A percentile compares a stretch with the other conserved stretches of the same genome.
These are phyloP conservation scores for Termitomyces sp. DNA, from an alignment of 768 basidiomycete species.

Conservation along the genomic window DNA sequence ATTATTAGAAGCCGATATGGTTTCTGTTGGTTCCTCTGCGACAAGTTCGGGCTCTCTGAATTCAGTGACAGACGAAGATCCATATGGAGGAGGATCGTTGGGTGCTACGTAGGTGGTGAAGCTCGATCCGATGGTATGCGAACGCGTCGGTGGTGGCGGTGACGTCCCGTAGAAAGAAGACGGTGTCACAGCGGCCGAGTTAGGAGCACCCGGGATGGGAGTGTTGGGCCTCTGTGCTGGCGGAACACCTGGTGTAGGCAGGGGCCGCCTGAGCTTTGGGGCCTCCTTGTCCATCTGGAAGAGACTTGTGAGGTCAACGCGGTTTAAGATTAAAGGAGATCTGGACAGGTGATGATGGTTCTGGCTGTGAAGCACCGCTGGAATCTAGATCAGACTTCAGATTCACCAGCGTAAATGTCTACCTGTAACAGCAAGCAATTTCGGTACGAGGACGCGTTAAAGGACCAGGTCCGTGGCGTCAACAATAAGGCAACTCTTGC, in stretches of 20 bases:
- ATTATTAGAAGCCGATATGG: background rate
- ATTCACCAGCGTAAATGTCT: background rate
- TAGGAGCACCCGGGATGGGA: slow-evolving; percentile 23
- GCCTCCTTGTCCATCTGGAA: slow-evolving; percentile 43
- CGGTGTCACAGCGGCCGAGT: slow-evolving; percentile 25
- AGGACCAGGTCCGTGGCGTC: background rate
- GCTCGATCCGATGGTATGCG: slow-evolving; percentile 35
- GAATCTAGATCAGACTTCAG: background rate
- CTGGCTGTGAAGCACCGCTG: background rate
- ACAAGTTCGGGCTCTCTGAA: slow-evolving; percentile 58
- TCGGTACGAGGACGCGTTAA: background rate
- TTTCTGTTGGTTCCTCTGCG: slow-evolving; percentile 29
- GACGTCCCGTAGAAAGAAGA: slow-evolving; percentile 35
- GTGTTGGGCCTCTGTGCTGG: slow-evolving; percentile 36
- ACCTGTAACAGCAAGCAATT: background rate
- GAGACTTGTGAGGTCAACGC: background rate
- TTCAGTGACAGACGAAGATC: slow-evolving; percentile 22
- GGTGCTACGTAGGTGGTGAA: slow-evolving; percentile 36
- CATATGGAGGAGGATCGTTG: slow-evolving; percentile 32
- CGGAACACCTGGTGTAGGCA: slow-evolving; percentile 36
- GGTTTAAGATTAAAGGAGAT: background rate
- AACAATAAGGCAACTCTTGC: background rate
- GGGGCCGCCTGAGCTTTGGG: slow-evolving; percentile 39
- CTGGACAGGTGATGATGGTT: slow-evolving; percentile 1
- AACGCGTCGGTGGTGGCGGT: slow-evolving; percentile 34